Evolutionary conservation across 1,139 yeast species (phyloP), one percentile per base, ranked within the genome.

Genomic region (Sugiyamaella xylanicola): DNA sequence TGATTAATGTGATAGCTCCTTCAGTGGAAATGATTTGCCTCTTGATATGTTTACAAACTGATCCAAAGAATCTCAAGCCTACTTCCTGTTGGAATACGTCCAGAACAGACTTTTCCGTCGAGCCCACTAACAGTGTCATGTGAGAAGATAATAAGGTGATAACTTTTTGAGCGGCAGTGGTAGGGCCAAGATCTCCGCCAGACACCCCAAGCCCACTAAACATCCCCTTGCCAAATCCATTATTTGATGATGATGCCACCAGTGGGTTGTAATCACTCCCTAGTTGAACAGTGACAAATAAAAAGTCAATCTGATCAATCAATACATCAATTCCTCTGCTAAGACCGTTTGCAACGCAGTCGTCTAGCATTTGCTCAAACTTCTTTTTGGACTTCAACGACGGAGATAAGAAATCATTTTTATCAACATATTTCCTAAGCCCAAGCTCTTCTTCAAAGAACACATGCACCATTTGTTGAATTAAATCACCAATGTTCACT

Each of bases 51-150:
- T 89, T 90, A 40, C 90, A 89, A 42, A 93, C 75, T 1, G 85
- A 77, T 45, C 82, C 85, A 67, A 90, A 91, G 61, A 93, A 86
- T 49, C 99, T 71, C 66, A 90, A 90, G 0, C 96, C 97, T 40
- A 93, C 84, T 67, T 93, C 99, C 67, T 91, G 96, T 64, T 92
- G 95, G 67, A 91, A 93, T 0, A 93, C 95, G 65, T 92, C 98
- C 25, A 92, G 82, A 7, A 95, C 86, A 0, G 91, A 82, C 65
- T 86, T 88, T 56, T 93, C 98, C 0, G 97, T 90, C 19, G 95
- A 82, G 2, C 92, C 96, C 17, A 82, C 84, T 51, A 93, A 74
- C 51, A 92, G 73, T 57, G 82, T 82, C 60, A 92, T 84, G 67
- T 92, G 96, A n/a, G 84, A 82, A 17, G 81, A 81, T 52, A 93